These are phyloP conservation scores for Clarkia xantiana DNA, from an alignment of 345 rosid genomes.

Conservation along the genomic window DNA sequence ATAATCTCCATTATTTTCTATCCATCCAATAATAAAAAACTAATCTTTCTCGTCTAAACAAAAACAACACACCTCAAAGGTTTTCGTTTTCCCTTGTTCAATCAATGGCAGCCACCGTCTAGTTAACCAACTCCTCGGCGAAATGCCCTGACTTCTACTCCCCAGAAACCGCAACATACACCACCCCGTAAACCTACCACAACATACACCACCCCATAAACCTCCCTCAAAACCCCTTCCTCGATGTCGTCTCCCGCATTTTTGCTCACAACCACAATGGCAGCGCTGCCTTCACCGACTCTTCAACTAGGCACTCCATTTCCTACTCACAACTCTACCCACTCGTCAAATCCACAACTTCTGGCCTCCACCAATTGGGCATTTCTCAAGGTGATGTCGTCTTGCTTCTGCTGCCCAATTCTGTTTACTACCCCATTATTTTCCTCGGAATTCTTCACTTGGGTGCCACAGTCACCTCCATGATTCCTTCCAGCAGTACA, in stretches of 20 bases:
- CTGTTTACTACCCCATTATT: slow-evolving; percentile 43
- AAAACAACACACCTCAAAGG: neutral
- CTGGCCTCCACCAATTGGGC: slow-evolving; percentile 38
- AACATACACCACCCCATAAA: slow-evolving; percentile 32
- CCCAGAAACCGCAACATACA: slow-evolving; percentile 38
- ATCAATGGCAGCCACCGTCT: neutral
- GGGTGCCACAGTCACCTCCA: slow-evolving; percentile 55
- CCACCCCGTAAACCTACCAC: slow-evolving; percentile 43
- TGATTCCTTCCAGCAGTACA: slow-evolving; percentile 42
- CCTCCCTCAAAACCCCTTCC: slow-evolving; percentile 41
- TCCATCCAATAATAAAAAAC: no score
- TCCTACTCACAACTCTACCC: slow-evolving; percentile 32
- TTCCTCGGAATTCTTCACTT: slow-evolving; percentile 42
- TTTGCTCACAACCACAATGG: slow-evolving; percentile 40
- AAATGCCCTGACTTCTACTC: slow-evolving; percentile 22
- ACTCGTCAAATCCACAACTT: slow-evolving; percentile 40
- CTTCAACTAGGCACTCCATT: slow-evolving; percentile 42
- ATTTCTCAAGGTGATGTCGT: slow-evolving; percentile 54
- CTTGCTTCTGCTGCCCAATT: slow-evolving; percentile 54
- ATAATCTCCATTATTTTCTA: no score
- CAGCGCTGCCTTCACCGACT: slow-evolving; percentile 39
- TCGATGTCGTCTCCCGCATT: slow-evolving; percentile 49
- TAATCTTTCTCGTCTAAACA: no score
- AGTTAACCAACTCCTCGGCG: neutral
- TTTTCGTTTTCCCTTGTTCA: neutral